Evolutionary conservation across 805 yeast species (phyloP).

Genomic region (Kuraishia piskuri): DNA sequence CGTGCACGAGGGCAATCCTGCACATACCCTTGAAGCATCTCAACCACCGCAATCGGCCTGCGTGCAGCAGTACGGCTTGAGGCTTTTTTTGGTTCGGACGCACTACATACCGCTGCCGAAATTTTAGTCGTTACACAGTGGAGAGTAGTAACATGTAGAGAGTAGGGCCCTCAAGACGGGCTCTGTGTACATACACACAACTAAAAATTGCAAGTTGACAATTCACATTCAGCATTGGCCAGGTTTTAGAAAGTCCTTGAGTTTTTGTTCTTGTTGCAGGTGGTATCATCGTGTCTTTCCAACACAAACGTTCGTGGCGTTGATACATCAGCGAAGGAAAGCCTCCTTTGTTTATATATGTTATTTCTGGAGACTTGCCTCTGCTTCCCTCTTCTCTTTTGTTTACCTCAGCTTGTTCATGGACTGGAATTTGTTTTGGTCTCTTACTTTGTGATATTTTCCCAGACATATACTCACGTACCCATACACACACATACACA

Average conservation of each 20-base stretch:
- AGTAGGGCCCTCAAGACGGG: neutral
- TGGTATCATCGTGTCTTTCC: neutral
- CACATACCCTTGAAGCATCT: neutral
- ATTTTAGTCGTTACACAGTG: neutral
- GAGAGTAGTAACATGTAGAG: neutral
- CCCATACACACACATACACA: too few species aligned
- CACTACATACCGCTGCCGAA: neutral
- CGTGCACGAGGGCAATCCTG: neutral
- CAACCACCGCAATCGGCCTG: neutral
- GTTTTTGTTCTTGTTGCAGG: too few species aligned
- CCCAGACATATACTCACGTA: too few species aligned
- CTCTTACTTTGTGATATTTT: too few species aligned
- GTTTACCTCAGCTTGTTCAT: too few species aligned
- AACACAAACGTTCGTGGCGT: neutral
- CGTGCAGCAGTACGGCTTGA: neutral
- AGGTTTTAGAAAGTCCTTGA: neutral
- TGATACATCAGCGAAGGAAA: neutral
- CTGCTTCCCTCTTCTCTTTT: too few species aligned
- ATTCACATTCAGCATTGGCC: neutral
- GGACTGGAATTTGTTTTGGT: too few species aligned
- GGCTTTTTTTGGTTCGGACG: neutral
- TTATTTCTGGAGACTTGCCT: neutral
- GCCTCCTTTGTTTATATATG: neutral
- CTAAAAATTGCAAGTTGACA: neutral
- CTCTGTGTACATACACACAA: neutral